Percentiles rank a stretch among this genome's conserved stretches.
These are phyloP conservation scores for Lumnitzera littorea DNA, from an alignment of 345 rosid species.

Conservation along the genomic window DNA sequence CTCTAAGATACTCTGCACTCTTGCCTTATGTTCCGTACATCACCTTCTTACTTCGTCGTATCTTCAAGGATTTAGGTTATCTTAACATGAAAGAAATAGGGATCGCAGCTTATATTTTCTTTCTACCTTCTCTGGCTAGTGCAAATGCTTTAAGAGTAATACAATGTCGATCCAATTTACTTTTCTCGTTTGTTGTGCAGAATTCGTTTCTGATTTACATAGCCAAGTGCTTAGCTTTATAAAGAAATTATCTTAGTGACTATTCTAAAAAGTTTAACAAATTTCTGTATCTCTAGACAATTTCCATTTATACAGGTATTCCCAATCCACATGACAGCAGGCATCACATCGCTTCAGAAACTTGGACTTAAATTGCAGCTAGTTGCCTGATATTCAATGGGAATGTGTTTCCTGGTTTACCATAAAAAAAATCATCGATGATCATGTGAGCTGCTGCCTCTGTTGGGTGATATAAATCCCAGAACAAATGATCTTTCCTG, in stretches of 20 bases:
- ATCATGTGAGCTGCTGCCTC: slow-evolving; percentile 40
- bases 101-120: no score
- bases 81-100: no score
- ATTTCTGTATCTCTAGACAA: no score
- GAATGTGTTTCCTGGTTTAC: slow-evolving; percentile 26
- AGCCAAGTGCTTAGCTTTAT: no score
- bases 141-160: no score
- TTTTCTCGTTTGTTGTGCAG: no score
- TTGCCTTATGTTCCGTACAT: background rate
- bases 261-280: no score
- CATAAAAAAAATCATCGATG: slow-evolving; percentile 40
- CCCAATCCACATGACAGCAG: background rate
- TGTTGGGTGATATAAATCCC: slow-evolving; percentile 76
- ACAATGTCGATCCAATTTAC: no score
- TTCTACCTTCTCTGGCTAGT: no score
- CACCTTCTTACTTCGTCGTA: no score
- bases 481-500: slow-evolving; percentile 54
- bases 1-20: background rate
- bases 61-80: no score
- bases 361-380: slow-evolving; percentile 13
- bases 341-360: background rate
- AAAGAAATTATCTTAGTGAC: background rate
- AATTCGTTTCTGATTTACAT: no score
- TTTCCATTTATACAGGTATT: background rate
- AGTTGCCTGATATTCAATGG: slow-evolving; percentile 50